Evolutionary conservation across 177 flowering plant genomes (phyloP).

Genomic region (Vitis hybrid): DNA sequence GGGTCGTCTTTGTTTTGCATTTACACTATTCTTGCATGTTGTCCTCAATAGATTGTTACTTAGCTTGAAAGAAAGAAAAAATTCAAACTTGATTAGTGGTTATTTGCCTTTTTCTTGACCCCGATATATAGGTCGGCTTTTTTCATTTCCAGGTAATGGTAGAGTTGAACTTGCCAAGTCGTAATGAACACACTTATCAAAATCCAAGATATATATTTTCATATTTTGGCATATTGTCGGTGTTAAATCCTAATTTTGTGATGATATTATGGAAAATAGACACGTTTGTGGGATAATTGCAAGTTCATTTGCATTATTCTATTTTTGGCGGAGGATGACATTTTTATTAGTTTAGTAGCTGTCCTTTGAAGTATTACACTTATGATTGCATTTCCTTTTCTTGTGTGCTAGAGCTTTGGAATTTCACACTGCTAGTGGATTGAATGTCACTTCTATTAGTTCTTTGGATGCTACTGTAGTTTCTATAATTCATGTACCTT

Average conservation of each 20-base stretch:
- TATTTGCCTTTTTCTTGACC: neutral
- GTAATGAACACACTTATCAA: neutral
- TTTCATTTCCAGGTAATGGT: no score
- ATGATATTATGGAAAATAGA: neutral
- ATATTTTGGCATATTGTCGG: neutral
- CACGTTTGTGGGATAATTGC: neutral
- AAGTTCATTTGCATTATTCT: neutral
- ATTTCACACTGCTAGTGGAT: neutral
- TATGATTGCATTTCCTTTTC: neutral
- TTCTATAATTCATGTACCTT: neutral
- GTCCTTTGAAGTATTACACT: neutral
- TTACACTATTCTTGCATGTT: neutral
- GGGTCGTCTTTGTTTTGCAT: neutral
- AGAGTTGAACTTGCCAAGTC: neutral
- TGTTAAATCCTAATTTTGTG: neutral
- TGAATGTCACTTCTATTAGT: neutral
- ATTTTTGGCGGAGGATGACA: constrained; percentile 1
- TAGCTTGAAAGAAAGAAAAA: neutral
- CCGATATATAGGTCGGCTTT: no score
- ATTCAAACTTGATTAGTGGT: neutral
- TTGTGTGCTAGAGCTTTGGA: neutral
- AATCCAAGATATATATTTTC: neutral
- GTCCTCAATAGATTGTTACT: constrained; percentile 1
- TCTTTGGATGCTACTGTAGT: neutral
- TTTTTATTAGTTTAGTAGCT: neutral